A percentile compares a stretch with the other conserved stretches of the same genome.
phyloP scores from a whole-genome alignment of 2,329 filamentous ascomycete genomes.

The Metarhizium brunneum region DNA sequence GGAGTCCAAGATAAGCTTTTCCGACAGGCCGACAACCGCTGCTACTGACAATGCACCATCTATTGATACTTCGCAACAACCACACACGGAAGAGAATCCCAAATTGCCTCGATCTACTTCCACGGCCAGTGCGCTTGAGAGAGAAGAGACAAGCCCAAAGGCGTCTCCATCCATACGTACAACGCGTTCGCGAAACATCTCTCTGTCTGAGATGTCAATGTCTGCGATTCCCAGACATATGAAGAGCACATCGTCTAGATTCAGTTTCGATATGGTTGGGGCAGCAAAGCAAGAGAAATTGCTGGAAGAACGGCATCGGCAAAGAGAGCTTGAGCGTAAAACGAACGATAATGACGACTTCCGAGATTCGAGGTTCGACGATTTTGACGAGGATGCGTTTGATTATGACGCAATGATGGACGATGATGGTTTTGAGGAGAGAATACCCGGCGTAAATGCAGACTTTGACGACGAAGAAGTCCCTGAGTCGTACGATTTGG shows the following conservation, averaged over 20 bases:
- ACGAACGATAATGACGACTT: conserved; percentile 26
- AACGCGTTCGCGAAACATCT: conserved; percentile 42
- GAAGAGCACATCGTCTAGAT: conserved; percentile 70
- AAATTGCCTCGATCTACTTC: background rate
- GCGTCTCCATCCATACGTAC: conserved; percentile 16
- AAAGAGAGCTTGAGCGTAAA: conserved; percentile 55
- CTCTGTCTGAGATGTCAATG: conserved; percentile 37
- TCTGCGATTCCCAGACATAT: conserved; percentile 52
- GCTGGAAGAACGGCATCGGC: conserved; percentile 63
- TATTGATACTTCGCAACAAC: background rate
- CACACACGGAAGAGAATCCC: background rate
- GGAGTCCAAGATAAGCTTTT: background rate
- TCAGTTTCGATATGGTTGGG: conserved; percentile 74
- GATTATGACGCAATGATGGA: conserved; percentile 58
- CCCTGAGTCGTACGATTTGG: conserved; percentile 5
- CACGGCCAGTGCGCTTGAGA: background rate
- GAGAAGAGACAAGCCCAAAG: background rate
- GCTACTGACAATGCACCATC: background rate
- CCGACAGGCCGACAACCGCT: background rate
- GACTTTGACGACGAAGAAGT: conserved; percentile 21
- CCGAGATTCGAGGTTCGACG: conserved; percentile 48
- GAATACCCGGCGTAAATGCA: conserved; percentile 48
- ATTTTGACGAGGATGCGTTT: conserved; percentile 51
- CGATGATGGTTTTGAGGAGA: conserved; percentile 56
- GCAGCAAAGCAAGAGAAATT: conserved; percentile 58